These are phyloP conservation scores for Rickenella mellea DNA, from an alignment of 768 basidiomycete genomes.

Conservation along the genomic window DNA sequence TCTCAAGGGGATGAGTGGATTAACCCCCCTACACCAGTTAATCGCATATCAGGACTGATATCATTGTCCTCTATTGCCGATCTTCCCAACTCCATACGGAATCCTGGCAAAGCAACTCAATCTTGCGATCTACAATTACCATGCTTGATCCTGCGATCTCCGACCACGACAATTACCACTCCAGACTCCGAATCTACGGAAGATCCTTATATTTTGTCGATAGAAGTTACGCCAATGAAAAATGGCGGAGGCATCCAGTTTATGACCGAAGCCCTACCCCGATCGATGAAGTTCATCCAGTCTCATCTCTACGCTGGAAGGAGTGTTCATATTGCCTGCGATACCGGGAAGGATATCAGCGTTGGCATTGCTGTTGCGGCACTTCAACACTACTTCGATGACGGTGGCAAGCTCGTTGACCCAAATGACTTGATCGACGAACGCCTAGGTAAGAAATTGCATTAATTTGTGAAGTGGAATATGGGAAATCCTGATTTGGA, in stretches of 20 bases:
- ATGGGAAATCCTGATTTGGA: background rate
- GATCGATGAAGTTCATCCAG: conserved; percentile 35
- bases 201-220: conserved; percentile 12
- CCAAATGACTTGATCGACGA: background rate
- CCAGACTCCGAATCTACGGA: background rate
- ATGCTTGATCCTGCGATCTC: background rate
- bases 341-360: conserved; percentile 49
- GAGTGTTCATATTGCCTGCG: conserved; percentile 42
- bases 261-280: conserved; percentile 38
- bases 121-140: background rate
- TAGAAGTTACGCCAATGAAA: conserved; percentile 39
- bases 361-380: conserved; percentile 56
- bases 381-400: conserved; percentile 49
- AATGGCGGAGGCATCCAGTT: conserved; percentile 44
- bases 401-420: conserved; percentile 29
- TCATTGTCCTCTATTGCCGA: background rate
- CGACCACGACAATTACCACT: background rate
- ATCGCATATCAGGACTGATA: background rate
- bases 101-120: background rate
- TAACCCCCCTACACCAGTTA: background rate
- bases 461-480: background rate
- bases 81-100: background rate
- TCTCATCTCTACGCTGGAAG: conserved; percentile 25
- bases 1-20: background rate
- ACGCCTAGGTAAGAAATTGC: background rate